These are phyloP conservation scores for Microbotryomycetes sp. DNA, from an alignment of 1,284 basidiomycete species.

Conservation along the genomic window DNA sequence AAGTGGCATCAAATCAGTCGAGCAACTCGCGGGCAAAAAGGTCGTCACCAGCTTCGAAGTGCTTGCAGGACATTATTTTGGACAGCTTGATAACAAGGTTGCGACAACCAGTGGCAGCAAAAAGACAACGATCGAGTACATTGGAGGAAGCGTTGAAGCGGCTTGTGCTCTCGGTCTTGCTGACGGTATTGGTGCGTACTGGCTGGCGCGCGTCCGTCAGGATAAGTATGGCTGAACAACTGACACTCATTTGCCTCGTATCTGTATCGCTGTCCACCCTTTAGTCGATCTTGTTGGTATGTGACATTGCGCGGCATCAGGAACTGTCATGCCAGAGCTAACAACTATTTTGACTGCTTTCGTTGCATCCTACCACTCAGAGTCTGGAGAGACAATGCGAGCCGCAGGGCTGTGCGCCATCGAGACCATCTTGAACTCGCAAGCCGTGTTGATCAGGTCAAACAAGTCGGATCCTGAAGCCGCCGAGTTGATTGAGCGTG, in stretches of 20 bases:
- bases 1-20: slow-evolving; percentile 61
- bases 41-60: slow-evolving; percentile 93
- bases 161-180: slow-evolving; percentile 94
- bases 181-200: slow-evolving; percentile 65
- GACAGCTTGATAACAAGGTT: slow-evolving; percentile 58
- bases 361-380: slow-evolving; percentile 45
- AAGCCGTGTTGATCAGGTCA: slow-evolving; percentile 91
- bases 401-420: slow-evolving; percentile 93
- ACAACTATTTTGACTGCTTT: background rate
- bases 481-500: slow-evolving; percentile 60
- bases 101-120: slow-evolving; percentile 42
- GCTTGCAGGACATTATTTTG: slow-evolving; percentile 74
- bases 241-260: no score
- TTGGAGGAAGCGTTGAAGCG: slow-evolving; percentile 96
- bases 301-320: no score
- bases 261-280: background rate
- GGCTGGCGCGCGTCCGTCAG: no score
- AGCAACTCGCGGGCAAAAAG: slow-evolving; percentile 80
- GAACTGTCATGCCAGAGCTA: background rate
- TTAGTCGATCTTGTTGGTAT: slow-evolving; percentile 82
- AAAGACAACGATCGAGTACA: slow-evolving; percentile 80
- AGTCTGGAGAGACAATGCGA: slow-evolving; percentile 99
- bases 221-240: no score
- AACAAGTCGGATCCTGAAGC: slow-evolving; percentile 50
- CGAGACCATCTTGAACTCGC: slow-evolving; percentile 75